These are phyloP conservation scores for Allantophomopsis lycopodina DNA, from an alignment of 2,329 filamentous ascomycete species.

Conservation along the genomic window DNA sequence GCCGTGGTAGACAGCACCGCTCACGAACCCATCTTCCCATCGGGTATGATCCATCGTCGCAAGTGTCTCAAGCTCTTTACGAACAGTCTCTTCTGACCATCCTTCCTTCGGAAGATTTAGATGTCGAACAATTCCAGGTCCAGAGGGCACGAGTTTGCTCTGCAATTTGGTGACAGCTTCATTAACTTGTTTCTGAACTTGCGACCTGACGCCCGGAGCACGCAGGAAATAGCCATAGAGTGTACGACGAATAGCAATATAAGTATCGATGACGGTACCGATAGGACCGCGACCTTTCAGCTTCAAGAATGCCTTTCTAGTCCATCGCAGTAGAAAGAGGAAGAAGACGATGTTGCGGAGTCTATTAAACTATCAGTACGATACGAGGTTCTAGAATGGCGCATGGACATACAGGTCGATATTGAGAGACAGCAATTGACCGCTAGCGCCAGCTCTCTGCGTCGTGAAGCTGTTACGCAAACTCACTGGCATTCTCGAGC, in stretches of 20 bases:
- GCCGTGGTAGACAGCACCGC: conserved; percentile 91
- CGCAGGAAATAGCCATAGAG: conserved; percentile 78
- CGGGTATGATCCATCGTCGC: conserved; percentile 82
- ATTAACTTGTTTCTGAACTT: conserved; percentile 74
- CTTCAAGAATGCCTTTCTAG: conserved; percentile 68
- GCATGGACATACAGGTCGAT: conserved; percentile 47
- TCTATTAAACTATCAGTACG: conserved; percentile 26
- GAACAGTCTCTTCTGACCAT: conserved; percentile 66
- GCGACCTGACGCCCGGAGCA: conserved; percentile 71
- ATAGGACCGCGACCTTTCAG: conserved; percentile 79
- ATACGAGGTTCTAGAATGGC: background rate
- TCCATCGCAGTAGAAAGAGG: conserved; percentile 74
- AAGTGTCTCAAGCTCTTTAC: conserved; percentile 65
- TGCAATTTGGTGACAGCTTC: conserved; percentile 73
- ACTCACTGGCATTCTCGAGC: conserved; percentile 57
- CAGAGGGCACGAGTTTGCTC: conserved; percentile 65
- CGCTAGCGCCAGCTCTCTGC: conserved; percentile 39
- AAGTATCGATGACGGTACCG: conserved; percentile 64
- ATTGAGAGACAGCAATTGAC: conserved; percentile 46
- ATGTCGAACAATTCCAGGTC: conserved; percentile 58
- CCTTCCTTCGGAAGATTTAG: conserved; percentile 70
- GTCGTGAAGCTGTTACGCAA: conserved; percentile 53
- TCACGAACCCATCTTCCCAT: conserved; percentile 94
- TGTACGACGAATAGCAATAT: conserved; percentile 55
- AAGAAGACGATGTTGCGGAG: conserved; percentile 80